Evolutionary conservation across 2,329 filamentous ascomycete genomes (phyloP).

Genomic region (Fusarium poae): DNA sequence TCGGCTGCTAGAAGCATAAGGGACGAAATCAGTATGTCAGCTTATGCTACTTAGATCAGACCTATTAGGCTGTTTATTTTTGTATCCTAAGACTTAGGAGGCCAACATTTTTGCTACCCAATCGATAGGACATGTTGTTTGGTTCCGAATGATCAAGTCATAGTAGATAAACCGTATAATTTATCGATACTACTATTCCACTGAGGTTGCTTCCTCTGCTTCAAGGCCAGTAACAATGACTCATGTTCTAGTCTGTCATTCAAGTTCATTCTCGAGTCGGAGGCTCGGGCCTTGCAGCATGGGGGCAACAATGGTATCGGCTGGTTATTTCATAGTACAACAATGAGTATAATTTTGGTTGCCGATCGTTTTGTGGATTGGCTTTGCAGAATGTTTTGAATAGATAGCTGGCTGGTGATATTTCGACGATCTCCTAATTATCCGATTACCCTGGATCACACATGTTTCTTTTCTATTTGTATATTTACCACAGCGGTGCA

Average conservation of each 20-base stretch:
- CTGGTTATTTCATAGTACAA: neutral
- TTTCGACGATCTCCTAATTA: neutral
- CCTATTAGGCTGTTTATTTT: no score
- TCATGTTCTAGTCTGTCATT: neutral
- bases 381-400: neutral
- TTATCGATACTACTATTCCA: neutral
- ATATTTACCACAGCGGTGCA: neutral
- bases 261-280: neutral
- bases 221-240: neutral
- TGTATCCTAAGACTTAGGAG: no score
- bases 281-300: neutral
- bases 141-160: slow-evolving; percentile 14
- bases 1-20: no score
- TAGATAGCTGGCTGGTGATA: no score
- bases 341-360: neutral
- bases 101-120: no score
- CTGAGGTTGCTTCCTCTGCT: neutral
- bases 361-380: neutral
- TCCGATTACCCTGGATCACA: neutral
- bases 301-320: neutral
- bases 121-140: neutral
- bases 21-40: no score
- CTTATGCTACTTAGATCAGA: no score
- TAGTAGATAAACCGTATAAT: neutral
- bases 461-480: neutral